Evolutionary conservation across 169 alveolate species (phyloP).

Genomic region (Plasmodium billcollinsi): DNA sequence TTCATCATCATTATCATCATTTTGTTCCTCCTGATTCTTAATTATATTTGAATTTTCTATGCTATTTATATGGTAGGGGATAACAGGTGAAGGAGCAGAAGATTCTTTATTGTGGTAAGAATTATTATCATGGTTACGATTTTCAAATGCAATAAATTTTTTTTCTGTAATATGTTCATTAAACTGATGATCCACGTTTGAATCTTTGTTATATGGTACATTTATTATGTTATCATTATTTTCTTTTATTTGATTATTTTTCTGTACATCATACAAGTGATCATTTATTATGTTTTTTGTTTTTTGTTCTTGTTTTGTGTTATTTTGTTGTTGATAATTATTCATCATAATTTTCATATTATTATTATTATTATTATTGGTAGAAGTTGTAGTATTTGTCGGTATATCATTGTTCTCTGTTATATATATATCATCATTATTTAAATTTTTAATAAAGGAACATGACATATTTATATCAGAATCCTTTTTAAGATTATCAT

Average conservation of each 20-base stretch:
- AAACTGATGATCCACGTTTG: not conserved
- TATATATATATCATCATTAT: not conserved
- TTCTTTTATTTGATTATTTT: too few species aligned
- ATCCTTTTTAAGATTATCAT: not conserved
- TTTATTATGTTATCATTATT: too few species aligned
- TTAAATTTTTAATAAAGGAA: constrained; percentile 40
- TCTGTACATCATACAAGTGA: too few species aligned
- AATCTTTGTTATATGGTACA: not conserved
- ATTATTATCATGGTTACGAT: not conserved
- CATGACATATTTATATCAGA: constrained; percentile 15
- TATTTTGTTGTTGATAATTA: not conserved
- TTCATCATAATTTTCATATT: not conserved
- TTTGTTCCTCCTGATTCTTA: not conserved
- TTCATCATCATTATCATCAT: not conserved
- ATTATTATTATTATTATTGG: not conserved
- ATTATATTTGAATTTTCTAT: not conserved
- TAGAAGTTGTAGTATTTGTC: not conserved
- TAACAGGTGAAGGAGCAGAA: too few species aligned
- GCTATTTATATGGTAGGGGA: not conserved
- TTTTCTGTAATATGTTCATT: not conserved
- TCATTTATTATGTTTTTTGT: too few species aligned
- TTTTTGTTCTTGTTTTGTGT: too few species aligned
- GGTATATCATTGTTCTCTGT: not conserved
- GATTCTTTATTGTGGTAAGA: not conserved
- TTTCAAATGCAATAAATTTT: not conserved